Evolutionary conservation across 192 early-diverging fungal genomes (phyloP).

Genomic region (Coemansia sp.): DNA sequence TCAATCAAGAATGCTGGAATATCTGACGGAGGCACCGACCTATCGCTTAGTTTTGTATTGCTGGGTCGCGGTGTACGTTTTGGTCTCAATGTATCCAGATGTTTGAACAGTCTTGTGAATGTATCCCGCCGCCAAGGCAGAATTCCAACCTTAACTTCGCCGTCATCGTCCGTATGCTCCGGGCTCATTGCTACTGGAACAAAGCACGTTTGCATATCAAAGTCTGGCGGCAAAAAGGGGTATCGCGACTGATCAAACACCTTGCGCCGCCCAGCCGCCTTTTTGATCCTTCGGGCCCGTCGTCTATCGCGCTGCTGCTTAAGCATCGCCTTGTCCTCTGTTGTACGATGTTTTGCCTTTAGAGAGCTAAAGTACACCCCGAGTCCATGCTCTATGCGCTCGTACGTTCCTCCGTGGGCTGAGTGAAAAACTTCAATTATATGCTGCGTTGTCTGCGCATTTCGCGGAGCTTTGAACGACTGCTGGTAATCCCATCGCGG

Average conservation of each 20-base stretch:
- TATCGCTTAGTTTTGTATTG: slow-evolving; percentile 28
- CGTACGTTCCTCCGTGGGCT: slow-evolving; percentile 29
- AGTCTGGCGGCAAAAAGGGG: slow-evolving; percentile 39
- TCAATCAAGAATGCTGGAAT: slow-evolving; percentile 43
- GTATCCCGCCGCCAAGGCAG: slow-evolving; percentile 40
- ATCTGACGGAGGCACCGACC: slow-evolving; percentile 29
- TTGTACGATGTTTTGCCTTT: slow-evolving; percentile 52
- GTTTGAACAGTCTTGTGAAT: slow-evolving; percentile 40
- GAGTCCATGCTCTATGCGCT: slow-evolving; percentile 54
- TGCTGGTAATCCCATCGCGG: slow-evolving; percentile 54
- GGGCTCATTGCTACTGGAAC: slow-evolving; percentile 48
- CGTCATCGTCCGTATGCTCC: slow-evolving; percentile 53
- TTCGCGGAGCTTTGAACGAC: slow-evolving; percentile 54
- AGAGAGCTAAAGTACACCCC: slow-evolving; percentile 55
- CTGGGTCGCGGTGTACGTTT: slow-evolving; percentile 47
- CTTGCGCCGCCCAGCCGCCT: slow-evolving; percentile 44
- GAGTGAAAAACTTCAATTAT: slow-evolving; percentile 36
- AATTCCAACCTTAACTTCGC: slow-evolving; percentile 48
- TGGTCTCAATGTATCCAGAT: slow-evolving; percentile 48
- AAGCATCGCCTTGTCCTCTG: slow-evolving; percentile 52
- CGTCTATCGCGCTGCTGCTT: slow-evolving; percentile 55
- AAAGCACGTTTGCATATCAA: slow-evolving; percentile 35
- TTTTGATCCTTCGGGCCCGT: slow-evolving; percentile 46
- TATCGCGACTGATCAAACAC: slow-evolving; percentile 46
- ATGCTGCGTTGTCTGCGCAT: slow-evolving; percentile 47